Percentiles rank a stretch among this genome's conserved stretches.
These are phyloP conservation scores for Diplodia seriata DNA, from an alignment of 2,329 filamentous ascomycete species.

Conservation along the genomic window DNA sequence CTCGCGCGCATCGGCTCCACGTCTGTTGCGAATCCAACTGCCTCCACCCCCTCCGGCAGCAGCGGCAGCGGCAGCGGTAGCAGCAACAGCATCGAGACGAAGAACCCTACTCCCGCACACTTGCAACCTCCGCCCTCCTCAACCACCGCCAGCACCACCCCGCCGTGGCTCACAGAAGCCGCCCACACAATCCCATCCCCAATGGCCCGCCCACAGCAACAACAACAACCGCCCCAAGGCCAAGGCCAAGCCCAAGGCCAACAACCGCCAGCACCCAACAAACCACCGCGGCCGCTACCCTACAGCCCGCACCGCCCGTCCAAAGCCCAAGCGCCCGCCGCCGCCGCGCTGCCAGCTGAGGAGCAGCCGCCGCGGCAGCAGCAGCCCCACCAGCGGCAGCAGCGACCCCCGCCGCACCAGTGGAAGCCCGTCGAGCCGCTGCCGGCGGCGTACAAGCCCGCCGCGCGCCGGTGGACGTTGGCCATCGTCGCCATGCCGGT, in stretches of 20 bases:
- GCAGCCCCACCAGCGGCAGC: too few relatives aligned
- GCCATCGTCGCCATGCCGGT: slow-evolving; percentile 48
- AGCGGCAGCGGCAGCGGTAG: background rate
- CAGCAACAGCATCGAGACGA: background rate
- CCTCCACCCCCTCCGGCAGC: background rate
- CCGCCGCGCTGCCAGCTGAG: background rate
- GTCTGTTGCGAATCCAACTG: background rate
- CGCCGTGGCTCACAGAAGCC: too few relatives aligned
- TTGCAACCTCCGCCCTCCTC: background rate
- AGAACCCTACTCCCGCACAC: background rate
- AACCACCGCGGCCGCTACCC: background rate
- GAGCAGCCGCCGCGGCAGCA: too few relatives aligned
- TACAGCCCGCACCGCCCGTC: too few relatives aligned
- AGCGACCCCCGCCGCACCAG: background rate
- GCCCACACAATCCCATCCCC: background rate
- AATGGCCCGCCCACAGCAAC: background rate
- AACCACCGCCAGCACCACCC: background rate
- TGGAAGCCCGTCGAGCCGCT: slow-evolving; percentile 29
- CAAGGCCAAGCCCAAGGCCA: background rate
- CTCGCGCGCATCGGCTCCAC: background rate
- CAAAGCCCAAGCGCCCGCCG: background rate
- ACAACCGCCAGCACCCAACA: too few relatives aligned
- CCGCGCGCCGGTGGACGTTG: slow-evolving; percentile 41
- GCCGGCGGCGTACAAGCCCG: slow-evolving; percentile 40
- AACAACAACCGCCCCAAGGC: background rate